Conservation (phyloP, 805 yeast species). For the Candida jianshihensis region DNA sequence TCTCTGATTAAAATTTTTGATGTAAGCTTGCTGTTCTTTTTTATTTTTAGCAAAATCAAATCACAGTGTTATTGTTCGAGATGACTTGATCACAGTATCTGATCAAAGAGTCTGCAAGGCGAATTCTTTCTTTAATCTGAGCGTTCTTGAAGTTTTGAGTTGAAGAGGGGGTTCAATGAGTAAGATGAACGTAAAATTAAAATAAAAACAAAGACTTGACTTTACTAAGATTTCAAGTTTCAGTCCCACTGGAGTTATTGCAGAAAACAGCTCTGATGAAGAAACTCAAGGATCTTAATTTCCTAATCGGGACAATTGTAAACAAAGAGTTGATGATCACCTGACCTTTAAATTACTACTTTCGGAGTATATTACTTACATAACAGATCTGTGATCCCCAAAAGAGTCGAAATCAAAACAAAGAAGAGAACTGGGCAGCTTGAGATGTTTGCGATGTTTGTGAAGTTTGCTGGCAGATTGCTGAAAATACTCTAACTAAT, state of each 20-base stretch:
- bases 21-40: no score
- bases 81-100: no score
- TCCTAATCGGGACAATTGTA: constrained; percentile 2
- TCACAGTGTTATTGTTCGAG: no score
- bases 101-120: no score
- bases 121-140: no score
- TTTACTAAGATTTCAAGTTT: background rate
- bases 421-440: background rate
- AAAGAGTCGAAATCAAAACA: background rate
- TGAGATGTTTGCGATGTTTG: background rate
- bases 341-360: background rate
- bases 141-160: background rate
- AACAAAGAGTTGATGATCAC: constrained; percentile 1
- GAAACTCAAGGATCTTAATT: no score
- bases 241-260: background rate
- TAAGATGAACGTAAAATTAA: no score
- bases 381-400: background rate
- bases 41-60: no score
- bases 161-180: background rate
- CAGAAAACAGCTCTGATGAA: background rate
- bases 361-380: background rate
- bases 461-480: no score
- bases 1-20: no score
- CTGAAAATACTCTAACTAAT: no score
- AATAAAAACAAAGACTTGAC: no score